Evolutionary conservation across 2,329 filamentous ascomycete genomes (phyloP), one percentile per base, ranked within the genome.

Genomic region (Geosmithia putterillii): DNA sequence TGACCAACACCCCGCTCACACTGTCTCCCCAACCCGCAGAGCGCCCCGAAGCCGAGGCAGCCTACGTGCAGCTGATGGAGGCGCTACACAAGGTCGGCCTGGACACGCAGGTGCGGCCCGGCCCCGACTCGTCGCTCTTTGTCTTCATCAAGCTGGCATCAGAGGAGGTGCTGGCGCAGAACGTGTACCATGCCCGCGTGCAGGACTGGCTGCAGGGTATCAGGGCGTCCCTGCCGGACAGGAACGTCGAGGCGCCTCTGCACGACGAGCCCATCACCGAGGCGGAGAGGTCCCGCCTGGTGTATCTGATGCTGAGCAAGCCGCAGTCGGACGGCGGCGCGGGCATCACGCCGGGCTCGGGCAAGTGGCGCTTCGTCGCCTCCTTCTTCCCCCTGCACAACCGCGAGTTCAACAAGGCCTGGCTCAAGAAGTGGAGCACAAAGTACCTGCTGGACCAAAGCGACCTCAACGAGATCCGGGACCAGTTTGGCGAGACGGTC

Each of bases 161-260:
- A 19, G 73, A 83, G 48, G 71, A 79, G 52, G 77, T 88, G 49
- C 71, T 98, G 46, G 76, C 76, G 46, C 79, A 81, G 50, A 86
- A 94, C 54, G 76, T 95, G 41, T 94, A 95, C 62, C 79, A 87
- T 50, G 86, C 85, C 44, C 79, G 92, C 50, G 81, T 95, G 17
- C 85, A 88, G 57, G 92, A 96, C 64, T 98, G 89, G 87, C 77
- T 96, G 28, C 83, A 92, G 58, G 88, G 89, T 42, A 83, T 95
- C 44, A 81, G 87, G 48, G 74, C 84, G 41, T 75, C 78, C 18
- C 80, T 87, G 32, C 90, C 90, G 0, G 74, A 79, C 44, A 81
- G 79, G 55, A 80, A 94, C 51, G 77, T 86, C 17, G 66, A 74
- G 40, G 70, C 77, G 46, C 75, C 81, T 14, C 74, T 94, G 42